These are phyloP conservation scores for Cercospora citrullina DNA, from an alignment of 2,329 filamentous ascomycete species.

Conservation along the genomic window DNA sequence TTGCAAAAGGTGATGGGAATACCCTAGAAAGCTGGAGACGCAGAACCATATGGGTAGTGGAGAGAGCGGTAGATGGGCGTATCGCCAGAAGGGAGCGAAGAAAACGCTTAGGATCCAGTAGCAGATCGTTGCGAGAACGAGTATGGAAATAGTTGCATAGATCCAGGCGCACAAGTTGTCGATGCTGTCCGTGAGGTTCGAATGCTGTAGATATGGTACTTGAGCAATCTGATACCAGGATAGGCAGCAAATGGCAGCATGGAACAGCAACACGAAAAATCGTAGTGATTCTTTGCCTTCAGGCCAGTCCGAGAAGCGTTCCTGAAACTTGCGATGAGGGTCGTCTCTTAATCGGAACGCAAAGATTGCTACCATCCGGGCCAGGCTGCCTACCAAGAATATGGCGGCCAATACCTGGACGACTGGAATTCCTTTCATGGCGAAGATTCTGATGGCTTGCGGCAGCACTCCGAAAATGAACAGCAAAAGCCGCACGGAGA, in stretches of 20 bases:
- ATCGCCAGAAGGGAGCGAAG: background rate
- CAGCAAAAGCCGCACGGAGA: constrained; percentile 1
- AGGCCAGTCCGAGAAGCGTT: background rate
- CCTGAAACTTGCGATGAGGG: background rate
- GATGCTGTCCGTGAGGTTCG: background rate
- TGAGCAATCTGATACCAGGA: constrained; percentile 1
- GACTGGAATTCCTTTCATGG: constrained; percentile 6
- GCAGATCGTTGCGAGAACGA: background rate
- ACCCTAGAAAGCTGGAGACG: background rate
- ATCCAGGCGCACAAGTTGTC: background rate
- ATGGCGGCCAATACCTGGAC: background rate
- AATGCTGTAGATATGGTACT: background rate
- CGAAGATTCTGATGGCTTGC: constrained; percentile 8
- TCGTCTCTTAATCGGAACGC: background rate
- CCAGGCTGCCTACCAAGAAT: background rate
- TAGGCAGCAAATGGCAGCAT: background rate
- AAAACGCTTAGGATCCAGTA: background rate
- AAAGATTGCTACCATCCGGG: background rate
- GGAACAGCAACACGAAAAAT: background rate
- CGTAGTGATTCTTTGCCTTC: background rate
- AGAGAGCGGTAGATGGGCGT: background rate
- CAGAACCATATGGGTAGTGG: background rate
- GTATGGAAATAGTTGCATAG: background rate
- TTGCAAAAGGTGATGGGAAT: background rate
- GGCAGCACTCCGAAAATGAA: background rate